These are phyloP conservation scores for Clitopilus hobsonii DNA, from an alignment of 768 basidiomycete species.

Conservation along the genomic window DNA sequence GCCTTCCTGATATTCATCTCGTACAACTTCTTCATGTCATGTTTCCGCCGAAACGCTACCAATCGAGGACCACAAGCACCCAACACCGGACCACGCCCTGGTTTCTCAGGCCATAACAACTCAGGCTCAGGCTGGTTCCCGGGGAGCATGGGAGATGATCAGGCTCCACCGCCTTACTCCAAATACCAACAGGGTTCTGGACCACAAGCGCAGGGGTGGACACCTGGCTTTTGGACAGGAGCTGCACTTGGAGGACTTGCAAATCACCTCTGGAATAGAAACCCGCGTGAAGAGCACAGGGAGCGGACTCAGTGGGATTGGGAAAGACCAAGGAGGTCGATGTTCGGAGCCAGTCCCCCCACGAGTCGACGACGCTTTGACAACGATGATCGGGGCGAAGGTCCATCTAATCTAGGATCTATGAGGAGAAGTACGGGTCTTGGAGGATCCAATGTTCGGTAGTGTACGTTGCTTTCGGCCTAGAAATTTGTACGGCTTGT, in stretches of 20 bases:
- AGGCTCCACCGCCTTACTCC: conserved; percentile 56
- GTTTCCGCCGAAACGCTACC: conserved; percentile 29
- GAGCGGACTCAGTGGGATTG: conserved; percentile 62
- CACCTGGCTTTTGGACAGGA: conserved; percentile 85
- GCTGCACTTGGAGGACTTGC: conserved; percentile 70
- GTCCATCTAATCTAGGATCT: conserved; percentile 61
- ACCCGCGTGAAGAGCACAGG: conserved; percentile 17
- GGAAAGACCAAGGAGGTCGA: conserved; percentile 39
- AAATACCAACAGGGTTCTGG: conserved; percentile 24
- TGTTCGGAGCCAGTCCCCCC: conserved; percentile 18
- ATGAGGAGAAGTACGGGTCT: conserved; percentile 78
- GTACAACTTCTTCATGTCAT: conserved; percentile 58
- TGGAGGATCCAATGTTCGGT: conserved; percentile 74
- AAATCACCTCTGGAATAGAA: conserved; percentile 46
- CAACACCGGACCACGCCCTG: conserved; percentile 28
- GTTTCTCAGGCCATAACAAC: conserved; percentile 25
- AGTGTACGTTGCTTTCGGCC: conserved; percentile 11
- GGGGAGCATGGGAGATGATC: conserved; percentile 34
- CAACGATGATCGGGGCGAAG: conserved; percentile 58
- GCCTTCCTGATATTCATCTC: conserved; percentile 45
- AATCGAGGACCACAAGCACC: conserved; percentile 25
- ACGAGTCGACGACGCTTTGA: conserved; percentile 14
- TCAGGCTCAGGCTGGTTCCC: conserved; percentile 43
- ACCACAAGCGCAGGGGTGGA: conserved; percentile 31
- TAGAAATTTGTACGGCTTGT: too few species aligned